Evolutionary conservation across 148 eudicot genomes (phyloP), one percentile per base, ranked within the genome.

Genomic region (Pharnaceum exiguum): DNA sequence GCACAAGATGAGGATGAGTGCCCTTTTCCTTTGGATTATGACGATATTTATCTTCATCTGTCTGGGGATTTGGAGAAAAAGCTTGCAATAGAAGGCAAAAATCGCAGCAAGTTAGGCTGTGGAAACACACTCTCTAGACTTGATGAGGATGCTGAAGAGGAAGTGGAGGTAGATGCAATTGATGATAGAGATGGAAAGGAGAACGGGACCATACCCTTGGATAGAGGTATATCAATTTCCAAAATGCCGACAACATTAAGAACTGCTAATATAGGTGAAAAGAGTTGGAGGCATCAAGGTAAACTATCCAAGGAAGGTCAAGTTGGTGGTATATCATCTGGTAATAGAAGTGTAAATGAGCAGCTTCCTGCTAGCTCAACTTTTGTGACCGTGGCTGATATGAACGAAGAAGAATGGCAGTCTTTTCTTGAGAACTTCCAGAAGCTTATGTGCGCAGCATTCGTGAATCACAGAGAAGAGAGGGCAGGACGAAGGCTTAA

Each of bases 371-470:
- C 28, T 17, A 60, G 72, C 29, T 66, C 71, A 12, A 73, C 75
- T 37, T 77, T 70, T 50, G 82, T 77, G 30, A 70, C 65, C 47
- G 29, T 73, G 26, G 70, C 63, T 32, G 78, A 77, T 52, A 74
- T 77, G 78, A 38, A 46, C 11, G 78, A 74, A 27, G 76, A 74
- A 11, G 73, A 70, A 11, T 77, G 82, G 82, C 10, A 2, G 24
- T n/a, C 19, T 15, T 77, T 77, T 37, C 75, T 74, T 16, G 70
- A 66, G 19, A 70, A 47, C 35, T 70, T 77, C 26, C 72, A 73
- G 59, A 60, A 70, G 57, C 70, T 74, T 36, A 40, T 77, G 27
- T 32, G 6, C 26, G 75, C 67, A 33, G 73, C 78, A 40, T 66
- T 77, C 29, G 56, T 24, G 33, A 55, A 63, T 16, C 45, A 66